Evolutionary conservation across 1,284 basidiomycete genomes (phyloP), one percentile per base, ranked within the genome.

Genomic region (Puccinia sorghi): DNA sequence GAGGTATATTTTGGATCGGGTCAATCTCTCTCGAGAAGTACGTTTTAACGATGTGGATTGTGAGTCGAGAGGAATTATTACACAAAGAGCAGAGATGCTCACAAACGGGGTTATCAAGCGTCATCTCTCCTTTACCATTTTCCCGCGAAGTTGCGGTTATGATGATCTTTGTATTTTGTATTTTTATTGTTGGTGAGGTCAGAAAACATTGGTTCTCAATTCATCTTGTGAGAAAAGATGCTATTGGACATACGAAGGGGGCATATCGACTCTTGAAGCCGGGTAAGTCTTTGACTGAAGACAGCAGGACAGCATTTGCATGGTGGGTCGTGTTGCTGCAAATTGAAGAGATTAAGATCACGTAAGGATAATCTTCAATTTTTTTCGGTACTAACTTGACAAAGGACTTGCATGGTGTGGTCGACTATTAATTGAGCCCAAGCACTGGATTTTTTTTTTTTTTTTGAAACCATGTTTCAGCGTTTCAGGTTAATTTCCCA

Each of bases 401-500:
- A 66, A 63, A 79, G 63, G 20, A 54, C 77, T 72, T 52, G 48
- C 77, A 79, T 72, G 27, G 77, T 79, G 66, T 79, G 77, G 37
- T 79, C 69, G 37, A 72, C 61, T 27, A 79, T 79, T 59, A 79
- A 66, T 46, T 79, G 77, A 64, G 77, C 77, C 77, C 77, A 79
- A 37, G 70, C 77, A 64, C 75, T 78, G 41, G 20, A 39, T 52
- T 22, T 22, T 15, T 32, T 32, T 32, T 32, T 32, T 32, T 32
- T 32, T 32, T 32, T 32, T 32, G 32, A 32, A 32, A 32, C 32
- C 41, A 12, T 48, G 15, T 52, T 63, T 32, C 32, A 12, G 32
- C 37, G 48, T 52, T 56, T 22, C 32, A 39, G n/a, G 32, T 32
- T 76, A 43, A 56, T 22, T 50, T 41, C 54, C 13, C 32, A 11